Evolutionary conservation across 345 rosid genomes (phyloP), one percentile per base, ranked within the genome.

Genomic region (Hibiscus syriacus): DNA sequence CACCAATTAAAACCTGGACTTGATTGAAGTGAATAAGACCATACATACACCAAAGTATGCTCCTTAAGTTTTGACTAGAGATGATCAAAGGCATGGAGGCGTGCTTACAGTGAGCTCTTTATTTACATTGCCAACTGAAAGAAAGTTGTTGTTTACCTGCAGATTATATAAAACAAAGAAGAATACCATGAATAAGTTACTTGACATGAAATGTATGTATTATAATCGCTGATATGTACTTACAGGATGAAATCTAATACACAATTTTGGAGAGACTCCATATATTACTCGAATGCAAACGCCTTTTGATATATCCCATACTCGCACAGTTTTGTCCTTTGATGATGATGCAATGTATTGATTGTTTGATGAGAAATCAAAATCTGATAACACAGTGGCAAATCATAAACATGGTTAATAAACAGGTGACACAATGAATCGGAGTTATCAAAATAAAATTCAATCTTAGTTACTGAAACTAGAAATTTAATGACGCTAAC

Each of bases 131-230:
- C 99, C 97, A 66, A 80, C 96, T 50, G 92, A 94, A 68, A 90
- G 91, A 71, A 90, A 86, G 83, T 94, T 89, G 81, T 94, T 94
- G 82, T 94, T 94, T 73, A 90, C 96, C 99, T 94, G 86, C 82
- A 71, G 14, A 34, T 22, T 50, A 7, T 50, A 0, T 10, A 53
- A 53, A 17, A 23, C 55, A 72, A 23, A 66, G 5, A 25, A 16
- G 7, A 38, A 60, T 30, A 10, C 17, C 41, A 53, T 32, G 36
- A 32, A 46, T 48, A 20, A 22, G 19, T 22, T 48, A 41, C 55
- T 29, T 16, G 43, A 39, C 55, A 64, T 39, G 32, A 69, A 32
- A 27, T 6, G 16, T 46, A 56, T 17, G 34, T 70, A 49, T 55
- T 39, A 38, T n/a, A 66, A 55, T n/a, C 25, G n/a, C n/a, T 3